Evolutionary conservation across 345 rosid genomes (phyloP).

Genomic region (Eutrema heterophyllum): DNA sequence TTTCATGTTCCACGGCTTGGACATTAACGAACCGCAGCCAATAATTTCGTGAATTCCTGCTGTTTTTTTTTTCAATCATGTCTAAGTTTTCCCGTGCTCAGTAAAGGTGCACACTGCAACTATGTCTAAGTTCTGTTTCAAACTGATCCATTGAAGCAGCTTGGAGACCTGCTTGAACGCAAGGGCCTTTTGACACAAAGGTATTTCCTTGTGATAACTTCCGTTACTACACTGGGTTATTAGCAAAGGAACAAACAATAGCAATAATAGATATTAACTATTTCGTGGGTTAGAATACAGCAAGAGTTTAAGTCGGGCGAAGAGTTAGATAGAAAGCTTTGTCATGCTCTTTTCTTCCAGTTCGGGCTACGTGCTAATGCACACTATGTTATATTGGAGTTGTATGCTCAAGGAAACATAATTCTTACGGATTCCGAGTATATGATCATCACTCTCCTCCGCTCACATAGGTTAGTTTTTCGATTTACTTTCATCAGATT

Average conservation of each 20-base stretch:
- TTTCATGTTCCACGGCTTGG: slow-evolving; percentile 86
- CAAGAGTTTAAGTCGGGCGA: slow-evolving; percentile 65
- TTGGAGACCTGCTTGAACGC: slow-evolving; percentile 44
- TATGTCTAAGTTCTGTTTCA: slow-evolving; percentile 24
- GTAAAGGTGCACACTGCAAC: not conserved
- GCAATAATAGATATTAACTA: slow-evolving; percentile 6
- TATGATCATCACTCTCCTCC: slow-evolving; percentile 81
- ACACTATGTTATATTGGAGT: slow-evolving; percentile 83
- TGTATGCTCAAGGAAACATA: slow-evolving; percentile 94
- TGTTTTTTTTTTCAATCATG: not conserved
- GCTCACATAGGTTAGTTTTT: slow-evolving; percentile 71
- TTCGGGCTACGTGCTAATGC: slow-evolving; percentile 86
- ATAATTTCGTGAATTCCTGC: slow-evolving; percentile 9
- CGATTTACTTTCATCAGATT: not conserved
- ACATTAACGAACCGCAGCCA: slow-evolving; percentile 47
- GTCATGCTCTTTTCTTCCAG: slow-evolving; percentile 75
- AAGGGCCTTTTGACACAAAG: slow-evolving; percentile 63
- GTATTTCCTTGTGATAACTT: slow-evolving; percentile 24
- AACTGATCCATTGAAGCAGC: slow-evolving; percentile 52
- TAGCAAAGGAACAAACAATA: not conserved
- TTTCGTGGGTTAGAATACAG: too few species aligned
- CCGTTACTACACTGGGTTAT: not conserved
- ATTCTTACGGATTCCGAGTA: slow-evolving; percentile 84
- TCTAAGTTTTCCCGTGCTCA: not conserved
- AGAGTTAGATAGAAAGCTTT: slow-evolving; percentile 91